Conservation (phyloP, 2,329 filamentous ascomycete species). For the Fusarium sp. region DNA sequence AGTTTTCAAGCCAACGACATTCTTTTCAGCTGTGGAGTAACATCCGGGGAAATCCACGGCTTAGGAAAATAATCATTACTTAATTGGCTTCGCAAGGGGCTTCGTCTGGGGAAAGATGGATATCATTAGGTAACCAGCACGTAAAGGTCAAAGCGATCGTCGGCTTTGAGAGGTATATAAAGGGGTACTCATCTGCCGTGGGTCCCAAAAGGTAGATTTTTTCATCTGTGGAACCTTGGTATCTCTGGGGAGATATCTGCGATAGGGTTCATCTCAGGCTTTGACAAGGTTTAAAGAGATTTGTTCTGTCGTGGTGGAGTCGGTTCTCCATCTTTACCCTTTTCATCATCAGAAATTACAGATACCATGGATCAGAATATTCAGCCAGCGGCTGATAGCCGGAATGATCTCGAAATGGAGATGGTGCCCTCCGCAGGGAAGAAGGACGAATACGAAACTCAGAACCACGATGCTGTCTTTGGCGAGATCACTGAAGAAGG, state of each 20-base stretch:
- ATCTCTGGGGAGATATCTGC: neutral
- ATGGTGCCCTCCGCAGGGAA: neutral
- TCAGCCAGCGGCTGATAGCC: neutral
- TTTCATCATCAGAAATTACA: neutral
- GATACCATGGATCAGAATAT: neutral
- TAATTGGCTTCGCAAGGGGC: neutral
- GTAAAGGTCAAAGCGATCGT: neutral
- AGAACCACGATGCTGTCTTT: conserved; percentile 46
- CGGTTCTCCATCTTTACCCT: neutral
- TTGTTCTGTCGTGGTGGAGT: neutral
- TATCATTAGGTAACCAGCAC: neutral
- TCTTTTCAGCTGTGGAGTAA: neutral
- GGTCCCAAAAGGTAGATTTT: neutral
- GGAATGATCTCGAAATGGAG: neutral
- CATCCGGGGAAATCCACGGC: neutral
- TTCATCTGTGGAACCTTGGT: neutral
- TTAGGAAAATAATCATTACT: neutral
- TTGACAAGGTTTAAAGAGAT: neutral
- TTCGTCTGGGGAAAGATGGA: neutral
- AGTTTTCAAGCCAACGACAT: neutral
- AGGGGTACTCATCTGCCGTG: neutral
- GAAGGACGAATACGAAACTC: neutral
- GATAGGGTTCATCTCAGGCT: neutral
- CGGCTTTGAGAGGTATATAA: neutral
- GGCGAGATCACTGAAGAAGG: conserved; percentile 46